Conservation (phyloP, 179 eudicot genomes). For the Beta macrorhiza region DNA sequence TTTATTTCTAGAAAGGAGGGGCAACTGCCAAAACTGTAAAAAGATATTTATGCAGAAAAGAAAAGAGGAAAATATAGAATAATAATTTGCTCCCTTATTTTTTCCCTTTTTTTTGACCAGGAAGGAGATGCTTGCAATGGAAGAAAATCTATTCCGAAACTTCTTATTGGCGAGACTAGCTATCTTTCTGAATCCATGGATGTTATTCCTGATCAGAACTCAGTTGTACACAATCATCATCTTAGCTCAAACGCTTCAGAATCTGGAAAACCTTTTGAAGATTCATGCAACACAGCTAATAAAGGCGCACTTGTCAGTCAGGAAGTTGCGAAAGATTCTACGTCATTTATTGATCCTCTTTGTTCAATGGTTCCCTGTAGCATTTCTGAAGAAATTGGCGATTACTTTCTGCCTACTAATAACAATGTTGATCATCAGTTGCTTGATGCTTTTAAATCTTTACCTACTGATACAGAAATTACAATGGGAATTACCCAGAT, state of each 20-base stretch:
- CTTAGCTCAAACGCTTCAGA: slow-evolving; percentile 39
- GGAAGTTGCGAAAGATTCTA: slow-evolving; percentile 43
- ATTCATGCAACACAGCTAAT: slow-evolving; percentile 31
- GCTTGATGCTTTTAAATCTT: slow-evolving; percentile 20
- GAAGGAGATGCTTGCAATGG: slow-evolving; percentile 36
- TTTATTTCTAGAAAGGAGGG: not conserved
- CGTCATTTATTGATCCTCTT: slow-evolving; percentile 61
- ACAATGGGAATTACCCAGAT: slow-evolving; percentile 25
- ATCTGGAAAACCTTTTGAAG: slow-evolving; percentile 38
- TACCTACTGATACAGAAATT: slow-evolving; percentile 23
- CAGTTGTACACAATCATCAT: slow-evolving; percentile 48
- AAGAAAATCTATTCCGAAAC: slow-evolving; percentile 30
- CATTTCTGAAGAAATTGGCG: slow-evolving; percentile 43
- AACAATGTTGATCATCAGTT: slow-evolving; percentile 22
- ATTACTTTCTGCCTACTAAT: slow-evolving; percentile 26
- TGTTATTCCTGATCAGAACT: slow-evolving; percentile 62
- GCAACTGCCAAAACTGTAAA: not conserved
- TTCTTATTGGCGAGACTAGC: slow-evolving; percentile 61
- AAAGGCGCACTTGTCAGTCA: slow-evolving; percentile 37
- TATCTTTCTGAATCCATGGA: slow-evolving; percentile 80
- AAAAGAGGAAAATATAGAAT: not conserved
- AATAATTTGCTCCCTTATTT: not conserved
- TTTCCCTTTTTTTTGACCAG: slow-evolving; percentile 25
- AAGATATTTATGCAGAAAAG: not conserved
- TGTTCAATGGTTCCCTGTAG: slow-evolving; percentile 97